Base-by-base conservation (phyloP, 78 protist species). In the Emiliania huxleyi region DNA sequence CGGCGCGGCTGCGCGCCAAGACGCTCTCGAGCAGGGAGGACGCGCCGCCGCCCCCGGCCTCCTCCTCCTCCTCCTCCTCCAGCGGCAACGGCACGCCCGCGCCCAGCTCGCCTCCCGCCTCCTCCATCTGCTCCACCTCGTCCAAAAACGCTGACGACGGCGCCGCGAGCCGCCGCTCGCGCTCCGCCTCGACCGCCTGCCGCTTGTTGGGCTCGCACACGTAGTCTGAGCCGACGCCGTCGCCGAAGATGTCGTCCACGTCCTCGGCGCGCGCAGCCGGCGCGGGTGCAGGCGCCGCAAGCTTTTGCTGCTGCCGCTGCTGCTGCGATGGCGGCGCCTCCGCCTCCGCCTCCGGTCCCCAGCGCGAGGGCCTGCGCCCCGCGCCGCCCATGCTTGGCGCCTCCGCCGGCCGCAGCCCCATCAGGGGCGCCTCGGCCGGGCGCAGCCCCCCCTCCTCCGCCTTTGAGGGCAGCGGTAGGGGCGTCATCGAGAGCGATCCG, bases 201-300 rank as follows among this genome's bases (percentile, higher is more conserved):
- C 4, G 35, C 48, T 37, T n/a, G 29, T 23, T 77, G 46, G 85
- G 85, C 46, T 40, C 46, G 85, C 85, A 77, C 46, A 77, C 85
- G 85, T 77, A 77, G 46, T 77, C 85, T 15, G 85, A 77, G 44
- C 85, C 85, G 21, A 40, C 44, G 19, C 81, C 81, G 33, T 77
- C 85, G 85, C 85, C 85, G 29, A 77, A 77, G 46, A 77, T 77
- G 46, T 77, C 85, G 46, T 77, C 85, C n/a, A 77, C 85, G 85
- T 77, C 85, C 2, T 40, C 85, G 18, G 23, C 62, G 29, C 8
- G 29, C 15, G 8, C 15, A 52, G 62, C 8, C 15, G 62, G 62
- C 62, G 8, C 15, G 15, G 62, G 62, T n/a, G n/a, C n/a, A n/a
- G n/a, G n/a, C 62, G 62, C 62, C 29, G 62, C 62, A 15, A 52